Conservation (phyloP, 306 rosid species). For the Psophocarpus tetragonolobus region DNA sequence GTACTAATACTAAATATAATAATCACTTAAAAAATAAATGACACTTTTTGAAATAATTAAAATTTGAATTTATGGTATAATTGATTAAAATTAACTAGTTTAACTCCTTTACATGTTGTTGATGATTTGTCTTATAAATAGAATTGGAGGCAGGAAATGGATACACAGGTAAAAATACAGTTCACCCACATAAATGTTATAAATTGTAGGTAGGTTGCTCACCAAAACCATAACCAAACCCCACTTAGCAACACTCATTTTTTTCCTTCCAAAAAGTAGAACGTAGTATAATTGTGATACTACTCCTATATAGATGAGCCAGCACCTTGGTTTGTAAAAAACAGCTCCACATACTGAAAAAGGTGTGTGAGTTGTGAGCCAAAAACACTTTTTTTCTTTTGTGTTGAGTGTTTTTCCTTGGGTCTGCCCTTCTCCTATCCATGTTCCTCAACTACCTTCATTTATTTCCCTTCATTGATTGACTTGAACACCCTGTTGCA, state of each 20-base stretch:
- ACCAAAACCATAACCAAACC: slow-evolving; percentile 63
- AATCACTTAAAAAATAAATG: too few species aligned
- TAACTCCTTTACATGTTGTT: too few species aligned
- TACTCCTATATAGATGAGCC: neutral
- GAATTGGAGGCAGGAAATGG: slow-evolving; percentile 15
- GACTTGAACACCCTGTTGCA: slow-evolving; percentile 46
- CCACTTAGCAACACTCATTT: slow-evolving; percentile 45
- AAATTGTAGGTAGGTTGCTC: slow-evolving; percentile 64
- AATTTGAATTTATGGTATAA: too few species aligned
- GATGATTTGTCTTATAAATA: too few species aligned
- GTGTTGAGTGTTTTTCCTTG: neutral
- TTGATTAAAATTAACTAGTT: too few species aligned
- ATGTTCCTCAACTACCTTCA: slow-evolving; percentile 87
- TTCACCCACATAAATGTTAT: slow-evolving; percentile 40
- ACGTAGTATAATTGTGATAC: neutral
- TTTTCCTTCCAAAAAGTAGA: neutral
- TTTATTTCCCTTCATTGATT: slow-evolving; percentile 70
- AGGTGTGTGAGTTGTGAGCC: slow-evolving; percentile 12
- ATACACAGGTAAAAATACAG: slow-evolving; percentile 24
- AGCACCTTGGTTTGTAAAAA: slow-evolving; percentile 4
- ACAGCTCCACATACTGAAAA: slow-evolving; percentile 10
- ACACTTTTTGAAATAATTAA: too few species aligned
- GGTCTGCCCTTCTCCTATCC: neutral
- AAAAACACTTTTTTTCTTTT: neutral
- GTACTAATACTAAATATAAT: too few species aligned